Evolutionary conservation across 192 early-diverging fungal species (phyloP).

Genomic region (Dimargaris cristalligena): DNA sequence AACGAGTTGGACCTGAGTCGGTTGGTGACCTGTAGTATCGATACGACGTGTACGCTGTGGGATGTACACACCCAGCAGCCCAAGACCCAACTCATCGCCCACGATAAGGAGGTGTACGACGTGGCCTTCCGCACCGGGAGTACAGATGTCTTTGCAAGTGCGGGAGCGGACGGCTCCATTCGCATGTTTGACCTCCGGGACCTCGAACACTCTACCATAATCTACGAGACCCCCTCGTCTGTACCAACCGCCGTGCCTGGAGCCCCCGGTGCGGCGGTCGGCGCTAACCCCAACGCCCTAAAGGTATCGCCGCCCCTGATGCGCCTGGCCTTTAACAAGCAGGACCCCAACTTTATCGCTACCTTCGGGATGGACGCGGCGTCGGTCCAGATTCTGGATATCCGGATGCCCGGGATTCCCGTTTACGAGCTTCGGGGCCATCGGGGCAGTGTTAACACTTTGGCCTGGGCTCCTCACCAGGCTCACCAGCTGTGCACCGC

Average conservation of each 20-base stretch:
- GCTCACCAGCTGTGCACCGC: conserved; percentile 67
- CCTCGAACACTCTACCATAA: conserved; percentile 92
- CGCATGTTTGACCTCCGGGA: conserved; percentile 94
- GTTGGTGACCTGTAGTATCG: conserved; percentile 84
- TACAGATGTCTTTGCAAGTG: conserved; percentile 83
- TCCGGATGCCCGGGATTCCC: conserved; percentile 75
- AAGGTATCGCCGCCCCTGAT: conserved; percentile 44
- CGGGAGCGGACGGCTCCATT: conserved; percentile 94
- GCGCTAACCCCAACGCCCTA: conserved; percentile 14
- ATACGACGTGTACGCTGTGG: conserved; percentile 99
- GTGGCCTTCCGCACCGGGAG: conserved; percentile 81
- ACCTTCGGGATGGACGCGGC: conserved; percentile 76
- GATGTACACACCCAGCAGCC: conserved; percentile 91
- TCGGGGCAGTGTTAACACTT: conserved; percentile 54
- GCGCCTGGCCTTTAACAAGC: conserved; percentile 74
- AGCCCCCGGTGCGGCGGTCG: conserved; percentile 8
- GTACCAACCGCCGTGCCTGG: conserved; percentile 13
- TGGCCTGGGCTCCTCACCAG: conserved; percentile 78
- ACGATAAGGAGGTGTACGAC: conserved; percentile 96
- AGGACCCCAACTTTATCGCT: conserved; percentile 81
- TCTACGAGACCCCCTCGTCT: conserved; percentile 71
- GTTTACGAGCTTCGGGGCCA: conserved; percentile 72
- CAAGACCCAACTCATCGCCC: conserved; percentile 98
- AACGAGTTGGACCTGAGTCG: conserved; percentile 70
- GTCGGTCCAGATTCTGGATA: conserved; percentile 75